These are phyloP conservation scores for Dichotomocladium elegans DNA, from an alignment of 371 early-diverging fungal species.

Conservation along the genomic window DNA sequence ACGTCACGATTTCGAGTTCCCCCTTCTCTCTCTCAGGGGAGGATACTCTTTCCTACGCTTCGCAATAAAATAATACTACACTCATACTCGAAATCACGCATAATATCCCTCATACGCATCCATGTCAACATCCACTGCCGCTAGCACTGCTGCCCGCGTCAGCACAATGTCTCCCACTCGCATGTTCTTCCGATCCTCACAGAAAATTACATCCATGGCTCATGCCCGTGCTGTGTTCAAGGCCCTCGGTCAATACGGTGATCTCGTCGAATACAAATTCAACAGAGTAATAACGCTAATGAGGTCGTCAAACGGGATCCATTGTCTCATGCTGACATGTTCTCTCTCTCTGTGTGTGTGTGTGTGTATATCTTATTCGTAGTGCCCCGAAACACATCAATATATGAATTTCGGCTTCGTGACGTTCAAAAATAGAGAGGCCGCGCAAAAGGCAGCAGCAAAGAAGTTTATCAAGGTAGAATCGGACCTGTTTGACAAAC, in stretches of 20 bases:
- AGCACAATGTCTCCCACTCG: conserved; percentile 6
- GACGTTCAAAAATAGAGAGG: conserved; percentile 14
- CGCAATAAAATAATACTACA: no score
- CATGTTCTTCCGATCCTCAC: conserved; percentile 16
- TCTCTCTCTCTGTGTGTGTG: neutral
- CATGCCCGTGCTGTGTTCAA: conserved; percentile 21
- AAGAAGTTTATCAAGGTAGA: conserved; percentile 15
- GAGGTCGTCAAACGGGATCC: no score
- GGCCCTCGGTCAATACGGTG: conserved; percentile 13
- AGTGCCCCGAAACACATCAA: conserved; percentile 25
- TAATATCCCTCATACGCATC: neutral
- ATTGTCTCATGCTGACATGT: neutral
- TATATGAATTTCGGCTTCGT: conserved; percentile 24
- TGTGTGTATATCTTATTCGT: neutral
- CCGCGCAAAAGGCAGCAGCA: conserved; percentile 9
- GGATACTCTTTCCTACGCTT: no score
- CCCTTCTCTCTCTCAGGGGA: no score
- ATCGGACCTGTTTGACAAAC: conserved; percentile 15
- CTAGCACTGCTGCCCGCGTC: neutral
- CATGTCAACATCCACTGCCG: conserved; percentile 6
- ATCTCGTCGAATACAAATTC: conserved; percentile 23
- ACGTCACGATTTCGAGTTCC: no score
- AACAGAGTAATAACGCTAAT: no score
- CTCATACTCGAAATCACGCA: no score
- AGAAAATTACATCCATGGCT: conserved; percentile 9